phyloP scores from a whole-genome alignment of 1,139 yeast species.

The Zhuliangozyma blackwelliae region DNA sequence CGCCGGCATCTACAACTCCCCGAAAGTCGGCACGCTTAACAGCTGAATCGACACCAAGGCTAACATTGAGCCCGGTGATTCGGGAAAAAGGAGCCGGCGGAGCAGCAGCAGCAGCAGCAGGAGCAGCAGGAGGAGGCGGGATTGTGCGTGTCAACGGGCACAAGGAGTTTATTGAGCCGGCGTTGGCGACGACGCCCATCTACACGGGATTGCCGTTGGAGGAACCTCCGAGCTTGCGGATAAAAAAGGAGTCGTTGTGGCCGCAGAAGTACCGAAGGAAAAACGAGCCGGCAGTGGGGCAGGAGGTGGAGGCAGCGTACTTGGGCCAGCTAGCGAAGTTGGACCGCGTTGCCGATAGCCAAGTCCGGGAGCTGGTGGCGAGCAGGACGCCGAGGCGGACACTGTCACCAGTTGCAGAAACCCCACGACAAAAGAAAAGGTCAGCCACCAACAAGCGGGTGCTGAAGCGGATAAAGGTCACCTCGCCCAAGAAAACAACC shows the following conservation, averaged over 20 bases:
- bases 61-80: slow-evolving; percentile 10
- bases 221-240: slow-evolving; percentile 52
- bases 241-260: slow-evolving; percentile 51
- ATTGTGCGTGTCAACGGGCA: slow-evolving; percentile 9
- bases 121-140: neutral
- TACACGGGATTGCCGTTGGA: slow-evolving; percentile 69
- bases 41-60: slow-evolving; percentile 4
- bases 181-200: slow-evolving; percentile 46
- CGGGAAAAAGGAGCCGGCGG: slow-evolving; percentile 1
- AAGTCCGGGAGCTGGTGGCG: slow-evolving; percentile 17
- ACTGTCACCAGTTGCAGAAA: slow-evolving; percentile 1
- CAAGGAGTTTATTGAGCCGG: slow-evolving; percentile 52
- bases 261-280: slow-evolving; percentile 21
- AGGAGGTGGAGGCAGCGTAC: slow-evolving; percentile 2
- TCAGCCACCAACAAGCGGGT: slow-evolving; percentile 7
- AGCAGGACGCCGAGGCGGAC: slow-evolving; percentile 11
- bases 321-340: no score
- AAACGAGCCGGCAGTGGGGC: slow-evolving; percentile 7
- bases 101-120: neutral
- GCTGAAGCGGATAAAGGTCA: slow-evolving; percentile 36
- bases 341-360: slow-evolving; percentile 11
- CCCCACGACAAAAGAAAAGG: slow-evolving; percentile 3
- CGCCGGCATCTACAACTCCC: neutral
- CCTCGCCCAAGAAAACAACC: slow-evolving; percentile 38
- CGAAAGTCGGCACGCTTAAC: slow-evolving; percentile 4